Evolutionary conservation across 2,329 filamentous ascomycete species (phyloP).

Genomic region (Knufia petricola): DNA sequence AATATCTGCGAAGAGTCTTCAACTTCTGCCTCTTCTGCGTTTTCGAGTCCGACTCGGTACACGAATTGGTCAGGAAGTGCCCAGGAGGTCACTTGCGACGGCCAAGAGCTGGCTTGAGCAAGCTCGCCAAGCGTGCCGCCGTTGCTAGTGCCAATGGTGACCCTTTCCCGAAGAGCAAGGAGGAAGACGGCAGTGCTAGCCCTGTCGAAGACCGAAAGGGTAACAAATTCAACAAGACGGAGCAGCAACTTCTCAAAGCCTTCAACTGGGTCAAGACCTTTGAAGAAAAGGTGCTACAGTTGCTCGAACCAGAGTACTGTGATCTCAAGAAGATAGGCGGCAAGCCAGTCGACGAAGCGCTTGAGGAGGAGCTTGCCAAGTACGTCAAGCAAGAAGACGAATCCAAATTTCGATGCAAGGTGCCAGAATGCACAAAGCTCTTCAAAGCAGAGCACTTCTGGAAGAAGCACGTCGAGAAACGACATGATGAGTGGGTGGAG

Average conservation of each 20-base stretch:
- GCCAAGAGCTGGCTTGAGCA: slow-evolving; percentile 75
- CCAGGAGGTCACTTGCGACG: slow-evolving; percentile 93
- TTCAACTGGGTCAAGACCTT: slow-evolving; percentile 99
- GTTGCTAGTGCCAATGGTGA: slow-evolving; percentile 73
- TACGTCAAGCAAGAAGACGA: slow-evolving; percentile 96
- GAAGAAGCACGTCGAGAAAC: slow-evolving; percentile 95
- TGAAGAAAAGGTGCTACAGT: slow-evolving; percentile 89
- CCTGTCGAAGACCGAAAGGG: slow-evolving; percentile 63
- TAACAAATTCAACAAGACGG: slow-evolving; percentile 62
- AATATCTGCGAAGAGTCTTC: slow-evolving; percentile 92
- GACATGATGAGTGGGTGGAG: slow-evolving; percentile 80
- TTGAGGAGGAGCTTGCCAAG: slow-evolving; percentile 77
- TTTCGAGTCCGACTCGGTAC: slow-evolving; percentile 93
- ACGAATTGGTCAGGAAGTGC: slow-evolving; percentile 91
- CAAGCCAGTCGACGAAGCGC: slow-evolving; percentile 70
- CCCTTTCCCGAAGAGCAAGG: slow-evolving; percentile 75
- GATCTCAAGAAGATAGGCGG: slow-evolving; percentile 88
- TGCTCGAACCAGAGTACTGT: slow-evolving; percentile 78
- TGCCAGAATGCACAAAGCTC: slow-evolving; percentile 88
- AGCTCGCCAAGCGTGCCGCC: slow-evolving; percentile 73
- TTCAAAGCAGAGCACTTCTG: slow-evolving; percentile 98
- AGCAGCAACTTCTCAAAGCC: slow-evolving; percentile 85
- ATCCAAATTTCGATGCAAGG: slow-evolving; percentile 92
- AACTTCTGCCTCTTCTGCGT: slow-evolving; percentile 99
- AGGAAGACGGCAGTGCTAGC: slow-evolving; percentile 56